phyloP scores from a whole-genome alignment of 768 basidiomycete genomes.

The Leucocoprinus sp. region DNA sequence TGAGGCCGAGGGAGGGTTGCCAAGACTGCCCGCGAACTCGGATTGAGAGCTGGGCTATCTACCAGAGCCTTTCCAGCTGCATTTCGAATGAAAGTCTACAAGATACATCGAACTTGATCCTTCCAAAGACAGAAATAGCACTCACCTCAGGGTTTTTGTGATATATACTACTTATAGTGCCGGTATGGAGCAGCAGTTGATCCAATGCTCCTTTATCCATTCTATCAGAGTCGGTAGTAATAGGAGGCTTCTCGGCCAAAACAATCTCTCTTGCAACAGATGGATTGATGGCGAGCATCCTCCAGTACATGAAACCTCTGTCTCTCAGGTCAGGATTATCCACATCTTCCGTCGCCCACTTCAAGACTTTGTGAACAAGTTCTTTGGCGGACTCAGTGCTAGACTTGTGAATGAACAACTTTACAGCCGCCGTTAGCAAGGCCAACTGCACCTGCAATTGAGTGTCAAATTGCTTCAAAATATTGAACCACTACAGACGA shows the following conservation, averaged over 20 bases:
- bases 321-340: slow-evolving; percentile 98
- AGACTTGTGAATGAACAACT: slow-evolving; percentile 88
- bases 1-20: slow-evolving; percentile 49
- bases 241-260: slow-evolving; percentile 86
- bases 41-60: slow-evolving; percentile 87
- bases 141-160: slow-evolving; percentile 93
- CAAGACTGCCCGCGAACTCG: slow-evolving; percentile 66
- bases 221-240: slow-evolving; percentile 95
- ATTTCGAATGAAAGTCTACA: slow-evolving; percentile 86
- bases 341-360: slow-evolving; percentile 95
- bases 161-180: slow-evolving; percentile 91
- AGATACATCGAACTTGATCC: slow-evolving; percentile 4
- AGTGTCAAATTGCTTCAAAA: not conserved
- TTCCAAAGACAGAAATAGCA: slow-evolving; percentile 2
- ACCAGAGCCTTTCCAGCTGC: slow-evolving; percentile 74
- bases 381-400: slow-evolving; percentile 79
- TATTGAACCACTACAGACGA: slow-evolving; percentile 15
- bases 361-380: slow-evolving; percentile 89
- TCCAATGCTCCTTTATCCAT: slow-evolving; percentile 97
- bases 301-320: slow-evolving; percentile 99
- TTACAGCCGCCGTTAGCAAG: slow-evolving; percentile 88
- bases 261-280: slow-evolving; percentile 84
- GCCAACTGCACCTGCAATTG: slow-evolving; percentile 84
- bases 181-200: slow-evolving; percentile 89
- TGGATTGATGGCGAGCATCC: slow-evolving; percentile 90